Percentiles rank a stretch among this genome's conserved stretches.
Evolutionary conservation across 805 yeast species (phyloP).

Genomic region (Yamadazyma sp.): DNA sequence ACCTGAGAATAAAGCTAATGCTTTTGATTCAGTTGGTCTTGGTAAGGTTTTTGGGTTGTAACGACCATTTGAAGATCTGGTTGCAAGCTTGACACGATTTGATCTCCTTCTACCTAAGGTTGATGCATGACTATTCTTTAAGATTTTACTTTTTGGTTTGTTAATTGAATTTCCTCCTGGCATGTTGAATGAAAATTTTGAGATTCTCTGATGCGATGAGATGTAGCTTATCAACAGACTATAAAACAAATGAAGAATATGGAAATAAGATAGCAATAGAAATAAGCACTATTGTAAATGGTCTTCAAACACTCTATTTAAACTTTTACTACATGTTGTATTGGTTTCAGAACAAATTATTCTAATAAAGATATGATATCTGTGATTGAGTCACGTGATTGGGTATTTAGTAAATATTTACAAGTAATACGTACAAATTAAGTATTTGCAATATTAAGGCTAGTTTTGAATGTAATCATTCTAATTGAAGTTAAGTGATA

Average conservation of each 20-base stretch:
- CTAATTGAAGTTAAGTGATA: too few species aligned
- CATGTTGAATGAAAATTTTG: conserved; percentile 38
- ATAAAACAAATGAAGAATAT: too few species aligned
- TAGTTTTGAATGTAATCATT: too few species aligned
- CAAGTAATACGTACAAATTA: too few species aligned
- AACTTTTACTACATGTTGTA: not conserved
- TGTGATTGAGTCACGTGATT: too few species aligned
- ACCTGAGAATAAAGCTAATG: conserved; percentile 45
- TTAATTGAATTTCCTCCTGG: conserved; percentile 81
- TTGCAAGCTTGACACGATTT: conserved; percentile 42
- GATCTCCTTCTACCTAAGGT: conserved; percentile 55
- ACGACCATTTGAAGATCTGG: conserved; percentile 43
- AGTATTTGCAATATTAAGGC: too few species aligned
- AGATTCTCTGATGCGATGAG: conserved; percentile 7
- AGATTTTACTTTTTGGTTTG: conserved; percentile 65
- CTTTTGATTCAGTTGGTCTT: conserved; percentile 42
- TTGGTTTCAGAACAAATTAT: not conserved
- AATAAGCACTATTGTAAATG: too few species aligned
- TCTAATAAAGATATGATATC: too few species aligned
- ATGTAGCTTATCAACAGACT: not conserved
- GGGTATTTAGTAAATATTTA: too few species aligned
- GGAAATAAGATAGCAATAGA: not conserved
- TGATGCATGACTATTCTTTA: conserved; percentile 48
- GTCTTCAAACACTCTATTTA: too few species aligned
- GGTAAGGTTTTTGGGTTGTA: conserved; percentile 36